A percentile compares a stretch with the other conserved stretches of the same genome.
Conservation (phyloP, 2,329 filamentous ascomycete genomes). For the Lachnellula hyalina region DNA sequence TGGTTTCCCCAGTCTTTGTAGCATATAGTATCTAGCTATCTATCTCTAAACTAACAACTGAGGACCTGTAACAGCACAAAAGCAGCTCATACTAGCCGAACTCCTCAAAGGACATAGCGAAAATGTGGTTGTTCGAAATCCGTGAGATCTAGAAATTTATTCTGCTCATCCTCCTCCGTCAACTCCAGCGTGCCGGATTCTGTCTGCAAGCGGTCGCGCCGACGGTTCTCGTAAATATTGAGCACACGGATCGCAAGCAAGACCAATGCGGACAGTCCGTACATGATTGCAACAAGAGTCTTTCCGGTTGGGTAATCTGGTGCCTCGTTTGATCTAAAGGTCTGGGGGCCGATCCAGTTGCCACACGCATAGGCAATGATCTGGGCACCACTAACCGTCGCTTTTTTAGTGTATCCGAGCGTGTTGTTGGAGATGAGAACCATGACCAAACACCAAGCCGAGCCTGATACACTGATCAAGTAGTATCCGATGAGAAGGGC, state of each 20-base stretch:
- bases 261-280: too few relatives aligned
- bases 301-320: constrained; percentile 11
- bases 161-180: constrained; percentile 34
- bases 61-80: too few relatives aligned
- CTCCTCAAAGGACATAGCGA: too few relatives aligned
- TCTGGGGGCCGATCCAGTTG: constrained; percentile 11
- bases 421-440: background rate
- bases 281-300: too few relatives aligned
- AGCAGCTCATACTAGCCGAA: too few relatives aligned
- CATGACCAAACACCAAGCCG: background rate
- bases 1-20: too few relatives aligned
- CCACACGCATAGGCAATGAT: constrained; percentile 8
- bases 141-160: constrained; percentile 43
- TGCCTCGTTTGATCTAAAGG: constrained; percentile 25
- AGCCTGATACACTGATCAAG: constrained; percentile 16
- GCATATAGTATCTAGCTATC: too few relatives aligned
- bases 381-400: constrained; percentile 7
- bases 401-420: constrained; percentile 7
- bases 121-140: constrained; percentile 46
- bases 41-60: too few relatives aligned
- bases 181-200: constrained; percentile 23
- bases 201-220: constrained; percentile 36
- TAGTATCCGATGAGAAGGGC: constrained; percentile 30
- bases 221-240: constrained; percentile 35
- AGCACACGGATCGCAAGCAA: too few relatives aligned